These are phyloP conservation scores for Aegilops bicornis DNA, from an alignment of 176 grass and related monocot species.

Conservation along the genomic window DNA sequence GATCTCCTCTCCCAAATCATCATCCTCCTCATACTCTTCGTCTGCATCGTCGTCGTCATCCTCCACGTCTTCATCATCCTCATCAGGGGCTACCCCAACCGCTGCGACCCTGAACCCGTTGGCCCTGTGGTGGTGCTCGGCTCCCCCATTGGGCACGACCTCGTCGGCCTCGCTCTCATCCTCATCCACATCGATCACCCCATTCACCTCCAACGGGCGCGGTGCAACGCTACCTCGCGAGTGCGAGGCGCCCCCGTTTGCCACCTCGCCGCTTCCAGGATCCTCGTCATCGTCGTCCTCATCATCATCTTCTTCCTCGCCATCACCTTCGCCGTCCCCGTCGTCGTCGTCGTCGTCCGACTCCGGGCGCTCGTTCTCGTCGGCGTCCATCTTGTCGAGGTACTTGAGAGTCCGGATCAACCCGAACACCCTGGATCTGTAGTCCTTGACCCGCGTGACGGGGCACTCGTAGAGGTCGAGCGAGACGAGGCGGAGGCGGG, in stretches of 20 bases:
- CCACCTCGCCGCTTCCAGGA: conserved; percentile 79
- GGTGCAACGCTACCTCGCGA: neutral
- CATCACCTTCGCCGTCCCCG: conserved; percentile 42
- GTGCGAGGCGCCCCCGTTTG: conserved; percentile 44
- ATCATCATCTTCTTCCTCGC: conserved; percentile 69
- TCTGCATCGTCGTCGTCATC: conserved; percentile 62
- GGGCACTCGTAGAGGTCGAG: conserved; percentile 97
- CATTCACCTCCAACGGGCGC: conserved; percentile 48
- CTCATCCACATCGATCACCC: conserved; percentile 75
- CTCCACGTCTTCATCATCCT: conserved; percentile 65
- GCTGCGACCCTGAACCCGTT: conserved; percentile 76
- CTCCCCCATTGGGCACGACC: conserved; percentile 53
- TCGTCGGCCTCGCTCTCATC: conserved; percentile 94
- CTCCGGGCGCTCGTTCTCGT: conserved; percentile 96
- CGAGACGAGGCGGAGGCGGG: conserved; percentile 70
- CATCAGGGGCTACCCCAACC: conserved; percentile 34
- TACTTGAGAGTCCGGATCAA: conserved; percentile 89
- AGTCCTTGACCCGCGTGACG: conserved; percentile 81
- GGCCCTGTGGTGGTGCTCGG: conserved; percentile 33
- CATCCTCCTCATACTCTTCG: conserved; percentile 63
- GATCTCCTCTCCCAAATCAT: conserved; percentile 78
- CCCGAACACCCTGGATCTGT: conserved; percentile 80
- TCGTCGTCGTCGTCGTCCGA: conserved; percentile 83
- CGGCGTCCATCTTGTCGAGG: conserved; percentile 90
- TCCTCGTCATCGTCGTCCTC: conserved; percentile 64